Base-by-base conservation (phyloP, 441 rosid genomes). In the Syzygium malaccense region DNA sequence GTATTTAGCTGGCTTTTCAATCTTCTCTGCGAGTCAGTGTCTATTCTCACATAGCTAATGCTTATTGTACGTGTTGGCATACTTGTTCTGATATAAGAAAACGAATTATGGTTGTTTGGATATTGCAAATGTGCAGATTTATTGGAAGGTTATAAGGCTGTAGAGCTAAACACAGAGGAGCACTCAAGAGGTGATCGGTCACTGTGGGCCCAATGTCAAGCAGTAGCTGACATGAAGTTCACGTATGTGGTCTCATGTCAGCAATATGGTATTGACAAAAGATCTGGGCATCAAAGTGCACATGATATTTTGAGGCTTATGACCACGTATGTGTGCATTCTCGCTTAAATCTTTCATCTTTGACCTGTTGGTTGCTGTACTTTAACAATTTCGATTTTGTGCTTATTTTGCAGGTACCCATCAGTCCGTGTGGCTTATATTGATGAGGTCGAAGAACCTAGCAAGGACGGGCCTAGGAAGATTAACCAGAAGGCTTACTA, bases 141-240 rank as follows among this genome's bases (percentile, higher is more conserved):
- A 95, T 95, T 97, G 99, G 98, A 96, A 92, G 99, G 99, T 88
- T 96, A 96, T 87, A 97, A 98, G 91, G 99, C 99, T 86, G 93
- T 96, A 55, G 99, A 96, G 89, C 91, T 93, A 84, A 96, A 93
- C 90, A 91, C 93, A 20, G 99, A 98, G 89, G 96, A 95, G 90
- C 92, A 93, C 87, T 91, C 94, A 80, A 95, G 95, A 90, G 96
- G 97, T 41, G 98, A 95, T 92, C 94, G 99, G 91, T 95, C 99
- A 86, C 85, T 98, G 87, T 93, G 96, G 93, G 95, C 95, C 78
- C 98, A 96, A 86, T 97, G 99, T 92, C 99, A 97, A 94, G 99
- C 99, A 17, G 96, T 98, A 60, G 97, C 99, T 89, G 99, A 98
- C 94, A 97, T 98, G 99, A 98, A 98, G 91, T 98, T 98, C 90